Evolutionary conservation across 2,329 filamentous ascomycete genomes (phyloP), one percentile per base, ranked within the genome.

Genomic region (Emericellopsis cladophorae): DNA sequence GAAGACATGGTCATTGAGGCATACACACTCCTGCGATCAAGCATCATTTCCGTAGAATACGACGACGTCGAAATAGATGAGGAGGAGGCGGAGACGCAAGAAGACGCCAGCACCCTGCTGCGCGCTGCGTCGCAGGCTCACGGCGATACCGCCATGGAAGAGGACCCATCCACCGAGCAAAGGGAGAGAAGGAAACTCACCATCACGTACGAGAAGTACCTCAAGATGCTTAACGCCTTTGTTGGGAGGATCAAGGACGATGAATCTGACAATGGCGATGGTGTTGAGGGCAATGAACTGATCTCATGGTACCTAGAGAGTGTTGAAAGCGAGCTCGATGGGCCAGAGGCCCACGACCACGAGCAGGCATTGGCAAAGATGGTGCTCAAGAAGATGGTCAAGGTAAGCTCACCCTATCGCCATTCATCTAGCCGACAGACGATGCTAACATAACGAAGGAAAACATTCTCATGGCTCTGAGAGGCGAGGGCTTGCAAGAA

Each of bases 31-130:
- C 75, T 98, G 11, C 74, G 88, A 34, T 89, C 95, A 62, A 92
- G 84, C 60, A 98, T 98, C 58, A 95, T 98, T 53, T 92, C 84
- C 2, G 92, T 98, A 22, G 92, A 98, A 62, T 92, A 96, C 55
- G 92, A 98, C 52, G 92, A 98, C 52, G 80, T 98, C 14, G 90
- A 96, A 55, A 81, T 98, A 45, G 87, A 95, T 40, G 88, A 89
- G 6, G 76, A 81, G 6, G 81, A 86, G 4, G 60, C 60, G 12
- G 52, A 52, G 31, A 60, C 54, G n/a, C 59, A 44, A 44, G 66
- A 66, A 46, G 68, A 70, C 45, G 58, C 65, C 43, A 70, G 63
- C 35, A 64, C 55, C 3, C 63, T 74, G 8, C 59, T 57, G 23
- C 66, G 55, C 18, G 56, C 57, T 14, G 54, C 54, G n/a, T 54